phyloP scores from a whole-genome alignment of 129 eudicot genomes.

The Centaurea solstitialis region DNA sequence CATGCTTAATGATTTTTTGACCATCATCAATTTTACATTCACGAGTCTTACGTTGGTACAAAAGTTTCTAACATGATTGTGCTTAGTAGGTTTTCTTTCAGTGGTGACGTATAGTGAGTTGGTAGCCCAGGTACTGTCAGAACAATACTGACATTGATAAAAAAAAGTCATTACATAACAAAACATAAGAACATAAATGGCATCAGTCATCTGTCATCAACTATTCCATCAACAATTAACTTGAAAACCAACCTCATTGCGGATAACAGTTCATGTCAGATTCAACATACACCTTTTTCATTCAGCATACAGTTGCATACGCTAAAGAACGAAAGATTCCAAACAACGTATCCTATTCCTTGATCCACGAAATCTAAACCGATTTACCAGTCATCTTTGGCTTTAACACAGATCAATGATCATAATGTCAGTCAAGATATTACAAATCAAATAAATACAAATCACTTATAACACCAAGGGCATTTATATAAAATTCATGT shows the following conservation, averaged over 20 bases:
- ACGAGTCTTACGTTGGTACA: background rate
- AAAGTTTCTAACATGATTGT: background rate
- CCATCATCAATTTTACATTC: background rate
- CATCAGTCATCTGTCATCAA: background rate
- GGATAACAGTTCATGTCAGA: background rate
- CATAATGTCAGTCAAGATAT: background rate
- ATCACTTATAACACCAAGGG: conserved; percentile 8
- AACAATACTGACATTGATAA: background rate
- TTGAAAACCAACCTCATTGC: background rate
- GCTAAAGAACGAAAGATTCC: background rate
- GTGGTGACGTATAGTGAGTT: background rate
- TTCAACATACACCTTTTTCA: background rate
- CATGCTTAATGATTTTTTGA: background rate
- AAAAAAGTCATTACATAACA: background rate
- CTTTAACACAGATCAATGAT: background rate
- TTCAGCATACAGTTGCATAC: background rate
- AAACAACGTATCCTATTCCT: background rate
- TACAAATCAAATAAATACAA: conserved; percentile 1
- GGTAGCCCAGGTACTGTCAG: background rate
- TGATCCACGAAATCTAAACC: background rate
- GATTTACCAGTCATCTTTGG: background rate
- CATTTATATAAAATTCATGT: background rate
- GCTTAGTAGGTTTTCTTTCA: background rate
- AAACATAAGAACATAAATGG: background rate
- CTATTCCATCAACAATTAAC: background rate